Conservation (phyloP, 768 basidiomycete genomes). For the Fomitopsis serialis region DNA sequence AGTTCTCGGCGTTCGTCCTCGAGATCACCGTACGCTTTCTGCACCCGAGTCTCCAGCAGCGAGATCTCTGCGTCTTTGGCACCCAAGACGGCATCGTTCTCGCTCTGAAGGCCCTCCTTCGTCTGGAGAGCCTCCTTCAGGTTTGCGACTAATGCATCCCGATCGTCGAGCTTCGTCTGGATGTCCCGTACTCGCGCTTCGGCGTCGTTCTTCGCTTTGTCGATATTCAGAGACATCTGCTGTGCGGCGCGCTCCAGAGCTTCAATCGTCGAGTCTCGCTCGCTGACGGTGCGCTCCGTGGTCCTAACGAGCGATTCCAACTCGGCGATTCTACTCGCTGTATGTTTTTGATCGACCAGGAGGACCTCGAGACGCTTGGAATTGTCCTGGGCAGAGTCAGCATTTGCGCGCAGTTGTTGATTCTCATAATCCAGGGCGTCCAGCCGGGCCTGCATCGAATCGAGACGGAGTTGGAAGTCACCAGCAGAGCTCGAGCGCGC, state of each 20-base stretch:
- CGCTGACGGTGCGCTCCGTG: slow-evolving; percentile 37
- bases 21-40: slow-evolving; percentile 39
- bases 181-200: slow-evolving; percentile 38
- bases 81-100: slow-evolving; percentile 44
- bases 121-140: slow-evolving; percentile 49
- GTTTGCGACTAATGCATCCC: slow-evolving; percentile 36
- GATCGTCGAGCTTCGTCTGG: slow-evolving; percentile 40
- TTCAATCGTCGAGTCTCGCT: slow-evolving; percentile 40
- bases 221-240: slow-evolving; percentile 35
- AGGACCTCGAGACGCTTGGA: slow-evolving; percentile 20
- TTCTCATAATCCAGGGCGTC: slow-evolving; percentile 71
- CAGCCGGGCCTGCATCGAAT: slow-evolving; percentile 41
- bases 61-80: slow-evolving; percentile 60
- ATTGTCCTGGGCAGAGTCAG: slow-evolving; percentile 12
- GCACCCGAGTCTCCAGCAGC: slow-evolving; percentile 43
- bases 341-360: slow-evolving; percentile 41
- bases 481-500: slow-evolving; percentile 20
- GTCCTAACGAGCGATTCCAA: slow-evolving; percentile 38
- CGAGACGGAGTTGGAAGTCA: slow-evolving; percentile 33
- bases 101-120: slow-evolving; percentile 44
- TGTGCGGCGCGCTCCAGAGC: slow-evolving; percentile 39
- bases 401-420: slow-evolving; percentile 40
- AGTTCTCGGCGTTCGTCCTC: slow-evolving; percentile 65
- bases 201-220: slow-evolving; percentile 41
- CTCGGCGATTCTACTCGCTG: slow-evolving; percentile 32